A percentile compares a stretch with the other conserved stretches of the same genome.
Evolutionary conservation across 2,329 filamentous ascomycete species (phyloP).

Genomic region (Zymoseptoria passerinii): DNA sequence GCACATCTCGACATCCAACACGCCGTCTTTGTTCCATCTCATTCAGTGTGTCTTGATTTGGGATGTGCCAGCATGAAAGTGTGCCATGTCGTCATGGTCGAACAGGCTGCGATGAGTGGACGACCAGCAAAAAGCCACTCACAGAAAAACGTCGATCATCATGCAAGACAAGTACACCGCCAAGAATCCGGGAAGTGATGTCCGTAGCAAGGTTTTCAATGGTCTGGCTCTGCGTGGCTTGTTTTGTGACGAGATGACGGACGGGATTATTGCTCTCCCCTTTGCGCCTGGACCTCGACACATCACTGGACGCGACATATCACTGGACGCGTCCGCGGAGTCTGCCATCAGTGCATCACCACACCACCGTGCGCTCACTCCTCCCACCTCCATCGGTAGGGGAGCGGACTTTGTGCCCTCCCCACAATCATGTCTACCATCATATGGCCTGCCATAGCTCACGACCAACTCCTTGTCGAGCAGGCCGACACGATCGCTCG

Average conservation of each 20-base stretch:
- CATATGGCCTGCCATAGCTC: slow-evolving; percentile 51
- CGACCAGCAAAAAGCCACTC: neutral
- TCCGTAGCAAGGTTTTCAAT: neutral
- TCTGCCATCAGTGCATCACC: neutral
- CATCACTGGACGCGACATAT: too few species aligned
- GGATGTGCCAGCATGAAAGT: too few species aligned
- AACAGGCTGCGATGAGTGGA: neutral
- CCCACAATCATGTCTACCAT: slow-evolving; percentile 47
- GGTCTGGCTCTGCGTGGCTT: neutral
- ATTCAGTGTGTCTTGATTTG: neutral
- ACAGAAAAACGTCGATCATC: neutral
- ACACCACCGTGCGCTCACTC: neutral
- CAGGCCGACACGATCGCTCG: slow-evolving; percentile 46
- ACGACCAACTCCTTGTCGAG: slow-evolving; percentile 43
- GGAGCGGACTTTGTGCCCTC: neutral
- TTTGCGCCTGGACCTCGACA: neutral
- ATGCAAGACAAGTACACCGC: neutral
- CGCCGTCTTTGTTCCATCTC: neutral
- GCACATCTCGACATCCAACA: too few species aligned
- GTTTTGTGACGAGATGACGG: neutral
- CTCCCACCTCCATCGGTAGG: neutral
- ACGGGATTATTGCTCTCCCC: too few species aligned
- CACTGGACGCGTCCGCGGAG: neutral
- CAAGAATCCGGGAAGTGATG: neutral
- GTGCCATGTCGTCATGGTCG: neutral